These are phyloP conservation scores for Mycena capillaripes DNA, from an alignment of 768 basidiomycete genomes.

Conservation along the genomic window DNA sequence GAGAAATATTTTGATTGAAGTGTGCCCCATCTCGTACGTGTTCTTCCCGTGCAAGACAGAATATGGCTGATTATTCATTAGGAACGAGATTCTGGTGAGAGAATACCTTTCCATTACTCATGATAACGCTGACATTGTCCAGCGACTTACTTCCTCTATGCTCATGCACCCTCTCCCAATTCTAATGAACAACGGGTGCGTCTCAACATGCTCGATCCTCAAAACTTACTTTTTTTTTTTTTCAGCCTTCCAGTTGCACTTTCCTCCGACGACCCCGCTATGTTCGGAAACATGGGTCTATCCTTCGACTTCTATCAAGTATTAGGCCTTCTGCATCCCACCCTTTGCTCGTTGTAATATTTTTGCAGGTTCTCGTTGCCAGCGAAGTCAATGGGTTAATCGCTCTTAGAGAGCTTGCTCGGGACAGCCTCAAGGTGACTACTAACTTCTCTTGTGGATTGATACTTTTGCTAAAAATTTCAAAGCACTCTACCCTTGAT, in stretches of 20 bases:
- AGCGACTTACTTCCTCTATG: conserved; percentile 86
- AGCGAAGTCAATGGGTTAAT: conserved; percentile 77
- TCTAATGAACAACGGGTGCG: conserved; percentile 73
- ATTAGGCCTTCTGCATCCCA: conserved; percentile 15
- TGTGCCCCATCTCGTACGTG: conserved; percentile 86
- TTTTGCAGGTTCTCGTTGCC: conserved; percentile 69
- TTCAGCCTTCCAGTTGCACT: conserved; percentile 73
- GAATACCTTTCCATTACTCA: not conserved
- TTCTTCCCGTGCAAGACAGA: not conserved
- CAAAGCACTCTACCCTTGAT: conserved; percentile 67
- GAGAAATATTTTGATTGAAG: conserved; percentile 74
- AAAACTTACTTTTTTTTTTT: too few species aligned
- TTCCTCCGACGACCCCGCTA: conserved; percentile 81
- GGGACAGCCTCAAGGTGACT: conserved; percentile 73
- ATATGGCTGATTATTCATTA: conserved; percentile 40
- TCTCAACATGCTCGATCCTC: too few species aligned
- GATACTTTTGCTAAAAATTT: conserved; percentile 4
- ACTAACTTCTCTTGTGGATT: not conserved
- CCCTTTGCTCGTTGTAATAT: not conserved
- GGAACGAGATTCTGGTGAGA: conserved; percentile 81
- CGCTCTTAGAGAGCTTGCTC: conserved; percentile 73
- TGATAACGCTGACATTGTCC: conserved; percentile 11
- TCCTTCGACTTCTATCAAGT: conserved; percentile 87
- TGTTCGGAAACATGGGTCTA: conserved; percentile 84
- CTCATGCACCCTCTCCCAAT: conserved; percentile 82